These are phyloP conservation scores for Erythrobasidium hasegawianum DNA, from an alignment of 1,284 basidiomycete species.

Conservation along the genomic window DNA sequence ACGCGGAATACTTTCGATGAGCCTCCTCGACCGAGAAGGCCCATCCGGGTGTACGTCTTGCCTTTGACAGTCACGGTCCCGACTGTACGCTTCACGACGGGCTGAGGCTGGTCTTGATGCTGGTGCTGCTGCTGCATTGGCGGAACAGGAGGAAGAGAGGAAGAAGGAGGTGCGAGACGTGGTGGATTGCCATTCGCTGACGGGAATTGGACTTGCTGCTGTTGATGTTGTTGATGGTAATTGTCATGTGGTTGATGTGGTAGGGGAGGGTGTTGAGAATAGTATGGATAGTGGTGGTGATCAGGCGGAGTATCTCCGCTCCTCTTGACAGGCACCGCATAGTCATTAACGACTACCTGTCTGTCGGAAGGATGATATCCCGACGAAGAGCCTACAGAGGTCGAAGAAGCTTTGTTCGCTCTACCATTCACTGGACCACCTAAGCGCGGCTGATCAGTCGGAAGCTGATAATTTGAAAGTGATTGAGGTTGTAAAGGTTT, in stretches of 20 bases:
- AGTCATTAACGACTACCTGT: slow-evolving; percentile 32
- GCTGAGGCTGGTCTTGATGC: background rate
- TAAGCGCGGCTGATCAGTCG: slow-evolving; percentile 1
- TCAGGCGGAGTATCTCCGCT: slow-evolving; percentile 30
- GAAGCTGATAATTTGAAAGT: background rate
- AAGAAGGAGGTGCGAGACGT: slow-evolving; percentile 15
- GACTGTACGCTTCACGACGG: slow-evolving; percentile 5
- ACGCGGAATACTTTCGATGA: slow-evolving; percentile 91
- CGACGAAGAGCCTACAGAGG: slow-evolving; percentile 19
- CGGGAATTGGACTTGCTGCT: slow-evolving; percentile 1
- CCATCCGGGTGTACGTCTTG: slow-evolving; percentile 71
- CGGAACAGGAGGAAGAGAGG: slow-evolving; percentile 23
- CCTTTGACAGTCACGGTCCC: slow-evolving; percentile 59
- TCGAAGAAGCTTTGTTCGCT: slow-evolving; percentile 19
- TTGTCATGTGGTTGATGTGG: background rate
- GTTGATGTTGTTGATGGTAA: background rate
- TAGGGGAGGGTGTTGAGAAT: background rate
- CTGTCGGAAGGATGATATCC: slow-evolving; percentile 25
- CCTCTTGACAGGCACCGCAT: slow-evolving; percentile 30
- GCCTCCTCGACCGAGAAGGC: slow-evolving; percentile 84
- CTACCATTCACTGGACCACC: background rate
- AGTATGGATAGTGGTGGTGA: background rate
- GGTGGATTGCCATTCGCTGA: background rate
- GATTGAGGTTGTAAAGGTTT: slow-evolving; percentile 13
- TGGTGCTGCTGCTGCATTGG: background rate